A percentile compares a stretch with the other conserved stretches of the same genome.
Conservation (phyloP, 225 moss, liverwort and hornwort species). For the Neckera pumila region DNA sequence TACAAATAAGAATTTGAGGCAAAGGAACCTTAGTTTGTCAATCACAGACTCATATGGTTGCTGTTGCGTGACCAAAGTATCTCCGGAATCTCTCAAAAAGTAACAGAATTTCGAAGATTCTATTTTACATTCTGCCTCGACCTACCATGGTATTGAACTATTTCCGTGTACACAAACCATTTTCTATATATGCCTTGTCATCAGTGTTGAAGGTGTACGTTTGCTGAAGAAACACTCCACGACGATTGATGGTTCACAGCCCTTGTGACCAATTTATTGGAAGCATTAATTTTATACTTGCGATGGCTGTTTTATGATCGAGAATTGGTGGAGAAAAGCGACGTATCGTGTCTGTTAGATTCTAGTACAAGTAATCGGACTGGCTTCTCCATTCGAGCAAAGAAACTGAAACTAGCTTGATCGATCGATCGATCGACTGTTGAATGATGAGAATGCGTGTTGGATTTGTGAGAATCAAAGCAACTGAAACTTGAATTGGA, state of each 20-base stretch:
- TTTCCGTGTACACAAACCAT: not conserved
- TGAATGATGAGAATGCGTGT: not conserved
- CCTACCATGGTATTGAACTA: not conserved
- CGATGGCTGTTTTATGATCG: no score
- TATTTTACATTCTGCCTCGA: not conserved
- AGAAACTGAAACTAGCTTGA: not conserved
- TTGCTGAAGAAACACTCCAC: not conserved
- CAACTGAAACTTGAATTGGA: not conserved
- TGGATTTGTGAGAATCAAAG: not conserved
- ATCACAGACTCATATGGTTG: not conserved
- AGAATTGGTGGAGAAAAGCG: not conserved
- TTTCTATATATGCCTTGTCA: not conserved
- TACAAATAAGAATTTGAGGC: not conserved
- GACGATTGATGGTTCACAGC: not conserved
- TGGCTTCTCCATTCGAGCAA: not conserved
- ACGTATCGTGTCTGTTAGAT: not conserved
- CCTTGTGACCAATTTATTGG: no score
- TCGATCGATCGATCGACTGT: not conserved
- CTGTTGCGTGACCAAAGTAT: not conserved
- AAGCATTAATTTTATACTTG: not conserved
- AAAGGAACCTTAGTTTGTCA: not conserved
- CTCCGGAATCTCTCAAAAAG: not conserved
- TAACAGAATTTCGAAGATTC: not conserved
- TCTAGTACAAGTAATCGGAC: not conserved
- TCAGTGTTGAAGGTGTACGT: not conserved